Evolutionary conservation across 2,329 filamentous ascomycete species (phyloP), one percentile per base, ranked within the genome.

Genomic region (Nigrospora oryzae): DNA sequence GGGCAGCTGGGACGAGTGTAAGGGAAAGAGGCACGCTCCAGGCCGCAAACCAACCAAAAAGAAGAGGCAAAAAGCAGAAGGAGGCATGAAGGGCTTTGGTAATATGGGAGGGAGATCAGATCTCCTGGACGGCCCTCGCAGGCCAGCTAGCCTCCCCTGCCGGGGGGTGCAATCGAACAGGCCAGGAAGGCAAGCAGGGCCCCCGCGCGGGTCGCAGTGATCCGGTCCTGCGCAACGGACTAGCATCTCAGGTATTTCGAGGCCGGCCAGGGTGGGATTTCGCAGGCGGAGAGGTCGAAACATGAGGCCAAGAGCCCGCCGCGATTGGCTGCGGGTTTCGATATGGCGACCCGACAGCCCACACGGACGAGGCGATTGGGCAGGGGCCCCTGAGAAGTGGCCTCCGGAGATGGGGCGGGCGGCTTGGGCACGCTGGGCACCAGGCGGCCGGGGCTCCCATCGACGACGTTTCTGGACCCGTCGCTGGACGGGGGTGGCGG

Each of bases 191-290:
- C 45, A 48, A 50, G 42, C 48, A 51, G 49, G 57, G 53, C 55
- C 54, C 56, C 56, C 53, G 51, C 52, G 53, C 60, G 58, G 61
- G 53, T 54, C 53, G 55, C 47, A 52, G 46, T 57, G 44, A 48
- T 61, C 61, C 60, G 60, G 52, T 53, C 42, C 59, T 51, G 50
- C 53, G 52, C 47, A 50, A 49, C 54, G 46, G 52, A 52, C 53
- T 52, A 52, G 52, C 46, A 50, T 50, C 55, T 54, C 54, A 56
- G 49, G 52, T 55, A 49, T 50, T 48, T 50, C 51, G 51, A 51
- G 53, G 54, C 44, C 55, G 40, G 47, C 51, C 47, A 46, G 45
- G 44, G 52, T 45, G 45, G 51, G 47, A 50, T 34, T 36, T 45
- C 44, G 37, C 37, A 40, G 46, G 43, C 41, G 45, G 15, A 43